These are phyloP conservation scores for Pyrenopolyporus hunteri DNA, from an alignment of 495 filamentous ascomycete genomes.

Conservation along the genomic window DNA sequence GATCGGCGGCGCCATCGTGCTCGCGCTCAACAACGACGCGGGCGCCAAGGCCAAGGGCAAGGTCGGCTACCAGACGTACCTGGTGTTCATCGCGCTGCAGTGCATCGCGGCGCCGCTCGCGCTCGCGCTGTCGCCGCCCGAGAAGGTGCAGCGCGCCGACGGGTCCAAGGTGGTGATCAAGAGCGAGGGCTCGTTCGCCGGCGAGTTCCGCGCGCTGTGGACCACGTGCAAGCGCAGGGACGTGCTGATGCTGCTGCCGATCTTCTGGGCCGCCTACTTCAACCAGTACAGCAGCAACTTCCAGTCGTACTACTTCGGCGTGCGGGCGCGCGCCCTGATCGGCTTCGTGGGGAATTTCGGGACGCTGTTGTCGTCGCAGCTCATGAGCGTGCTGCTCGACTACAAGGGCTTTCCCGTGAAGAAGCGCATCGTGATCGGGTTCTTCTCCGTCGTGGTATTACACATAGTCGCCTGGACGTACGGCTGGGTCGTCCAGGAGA, in stretches of 20 bases:
- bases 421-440: constrained; percentile 50
- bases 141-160: constrained; percentile 60
- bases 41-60: constrained; percentile 55
- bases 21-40: constrained; percentile 56
- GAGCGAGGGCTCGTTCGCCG: constrained; percentile 51
- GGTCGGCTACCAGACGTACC: constrained; percentile 60
- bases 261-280: constrained; percentile 62
- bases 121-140: constrained; percentile 57
- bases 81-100: constrained; percentile 60
- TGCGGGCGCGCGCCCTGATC: constrained; percentile 59
- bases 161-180: constrained; percentile 48
- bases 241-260: constrained; percentile 59
- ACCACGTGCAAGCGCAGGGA: constrained; percentile 52
- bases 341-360: constrained; percentile 56
- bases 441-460: constrained; percentile 50
- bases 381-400: constrained; percentile 53
- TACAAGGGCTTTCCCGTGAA: constrained; percentile 47
- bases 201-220: constrained; percentile 57
- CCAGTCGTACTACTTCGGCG: constrained; percentile 64
- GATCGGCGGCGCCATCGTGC: constrained; percentile 62
- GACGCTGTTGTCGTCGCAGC: constrained; percentile 42
- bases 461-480: constrained; percentile 56
- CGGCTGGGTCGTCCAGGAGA: constrained; percentile 57
- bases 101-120: constrained; percentile 60
- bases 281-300: constrained; percentile 66